These are phyloP conservation scores for Kluyveromyces nonfermentans DNA, from an alignment of 805 yeast species.

Conservation along the genomic window DNA sequence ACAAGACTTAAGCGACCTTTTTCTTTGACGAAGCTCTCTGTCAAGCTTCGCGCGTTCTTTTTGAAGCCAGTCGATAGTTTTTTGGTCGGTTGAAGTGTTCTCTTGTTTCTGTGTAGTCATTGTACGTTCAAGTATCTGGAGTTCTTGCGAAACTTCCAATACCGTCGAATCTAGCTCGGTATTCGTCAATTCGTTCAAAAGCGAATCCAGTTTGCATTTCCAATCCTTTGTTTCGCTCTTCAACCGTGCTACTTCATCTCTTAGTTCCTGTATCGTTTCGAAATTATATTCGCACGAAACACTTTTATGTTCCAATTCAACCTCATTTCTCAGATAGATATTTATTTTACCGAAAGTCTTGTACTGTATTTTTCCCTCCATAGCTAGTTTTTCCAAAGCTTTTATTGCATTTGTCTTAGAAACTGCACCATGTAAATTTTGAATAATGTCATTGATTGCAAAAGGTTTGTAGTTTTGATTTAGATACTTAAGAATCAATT, in stretches of 20 bases:
- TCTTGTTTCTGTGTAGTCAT: slow-evolving; percentile 7
- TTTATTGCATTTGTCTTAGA: slow-evolving; percentile 29
- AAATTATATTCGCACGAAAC: slow-evolving; percentile 11
- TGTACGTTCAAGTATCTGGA: slow-evolving; percentile 5
- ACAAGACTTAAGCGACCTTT: slow-evolving; percentile 13
- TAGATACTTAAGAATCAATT: slow-evolving; percentile 31
- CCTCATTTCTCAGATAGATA: slow-evolving; percentile 36
- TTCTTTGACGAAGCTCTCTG: slow-evolving; percentile 13
- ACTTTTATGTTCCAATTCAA: slow-evolving; percentile 9
- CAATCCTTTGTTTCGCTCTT: slow-evolving; percentile 12
- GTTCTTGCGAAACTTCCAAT: slow-evolving; percentile 4
- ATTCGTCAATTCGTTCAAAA: slow-evolving; percentile 14
- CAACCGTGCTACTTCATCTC: slow-evolving; percentile 16
- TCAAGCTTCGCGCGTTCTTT: slow-evolving; percentile 7
- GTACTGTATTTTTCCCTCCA: slow-evolving; percentile 27
- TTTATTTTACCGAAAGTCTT: slow-evolving; percentile 38
- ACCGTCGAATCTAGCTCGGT: slow-evolving; percentile 7
- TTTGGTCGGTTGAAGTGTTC: slow-evolving; percentile 10
- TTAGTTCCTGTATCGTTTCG: slow-evolving; percentile 16
- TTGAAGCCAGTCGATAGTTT: slow-evolving; percentile 8
- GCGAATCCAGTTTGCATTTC: slow-evolving; percentile 6
- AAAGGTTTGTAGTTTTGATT: slow-evolving; percentile 40
- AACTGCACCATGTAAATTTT: slow-evolving; percentile 36
- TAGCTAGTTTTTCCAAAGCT: slow-evolving; percentile 31
- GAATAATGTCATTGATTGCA: slow-evolving; percentile 37